Evolutionary conservation across 495 filamentous ascomycete species (phyloP), one percentile per base, ranked within the genome.

Genomic region (Cryomyces antarcticus): DNA sequence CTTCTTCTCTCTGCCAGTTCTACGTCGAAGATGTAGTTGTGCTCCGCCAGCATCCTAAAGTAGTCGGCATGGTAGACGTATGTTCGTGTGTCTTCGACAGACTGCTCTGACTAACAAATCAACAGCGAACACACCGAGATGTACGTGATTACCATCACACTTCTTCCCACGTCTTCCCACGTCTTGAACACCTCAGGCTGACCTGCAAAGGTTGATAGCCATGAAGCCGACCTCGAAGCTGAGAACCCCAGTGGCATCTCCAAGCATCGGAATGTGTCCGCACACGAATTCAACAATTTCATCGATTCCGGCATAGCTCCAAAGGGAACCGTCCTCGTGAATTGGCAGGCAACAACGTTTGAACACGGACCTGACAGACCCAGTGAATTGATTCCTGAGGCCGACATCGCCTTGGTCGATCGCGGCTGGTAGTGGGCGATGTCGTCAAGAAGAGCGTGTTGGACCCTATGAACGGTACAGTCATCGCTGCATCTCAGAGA

Each of bases 381-480:
- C 17, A 24, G 17, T 24, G 45, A 57, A 31, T 52, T 64, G 7
- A 49, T 61, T n/a, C 52, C 46, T 0, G 48, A 54, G 39, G 30
- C 45, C 1, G 43, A 52, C 12, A 49, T 65, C 30, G 39, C 43
- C 28, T 42, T 63, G 29, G 44, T 62, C 24, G 61, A 62, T 41
- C 51, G 62, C 4, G 45, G 47, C 11, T 63, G 33, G 42, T 57
- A 29, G 47, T 63, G 13, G 61, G 62, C 12, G 61, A 65, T 46
- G 45, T 62, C 10, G 61, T 65, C 41, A 62, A 62, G 53, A 46
- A 47, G 33, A 39, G 54, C 33, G 41, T 47, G 7, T 45, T 49
- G 30, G 47, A 54, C 44, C 50, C 57, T n/a, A 60, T 63, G 53
- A 62, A 55, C 45, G 62, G 62, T 30, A 59, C 57, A 12, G 57